Evolutionary conservation across 495 filamentous ascomycete species (phyloP), one percentile per base, ranked within the genome.

Genomic region (Penicillium nucicola): DNA sequence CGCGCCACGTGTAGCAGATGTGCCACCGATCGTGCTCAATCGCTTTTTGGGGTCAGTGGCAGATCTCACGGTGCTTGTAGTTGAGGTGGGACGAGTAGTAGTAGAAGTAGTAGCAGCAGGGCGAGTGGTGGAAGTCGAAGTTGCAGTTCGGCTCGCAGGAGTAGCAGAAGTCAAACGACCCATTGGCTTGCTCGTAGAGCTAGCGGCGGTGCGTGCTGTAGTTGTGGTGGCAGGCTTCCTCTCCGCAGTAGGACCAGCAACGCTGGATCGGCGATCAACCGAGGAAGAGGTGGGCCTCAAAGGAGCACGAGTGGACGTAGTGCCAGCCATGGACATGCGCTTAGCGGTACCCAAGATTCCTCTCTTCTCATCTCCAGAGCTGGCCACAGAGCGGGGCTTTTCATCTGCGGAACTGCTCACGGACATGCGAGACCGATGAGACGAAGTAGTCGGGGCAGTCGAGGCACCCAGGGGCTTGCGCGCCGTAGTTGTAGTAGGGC

Each of bases 351-450:
- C 56, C 15, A 68, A 70, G 44, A 76, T 73, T 2, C 69, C 70
- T 22, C 64, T 67, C 53, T 65, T 74, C 46, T 77, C 74, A 49
- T 77, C 74, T 23, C 72, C 71, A 8, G 74, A 77, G 51, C 71
- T 77, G 12, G 67, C 65, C 44, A 73, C 55, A 13, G 70, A 75
- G 4, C 67, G 64, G 25, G 69, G 53, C 50, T 74, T 77, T 49
- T 77, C 74, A 51, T 77, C 74, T 5, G 72, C 72, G n/a, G 72
- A 76, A 56, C 74, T 76, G 52, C 71, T 74, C 39, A 76, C 56
- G 5, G 74, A 77, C 5, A 68, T 65, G 5, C 71, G 71, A 28
- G 74, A 73, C 12, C 72, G 67, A 34, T 77, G 74, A 20, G 70
- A 68, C 28, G 72, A 62, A 17, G 68, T 64, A 10, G 71, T 74